A percentile compares a stretch with the other conserved stretches of the same genome.
Conservation (phyloP, 345 rosid genomes). For the Sonneratia caseolaris region DNA sequence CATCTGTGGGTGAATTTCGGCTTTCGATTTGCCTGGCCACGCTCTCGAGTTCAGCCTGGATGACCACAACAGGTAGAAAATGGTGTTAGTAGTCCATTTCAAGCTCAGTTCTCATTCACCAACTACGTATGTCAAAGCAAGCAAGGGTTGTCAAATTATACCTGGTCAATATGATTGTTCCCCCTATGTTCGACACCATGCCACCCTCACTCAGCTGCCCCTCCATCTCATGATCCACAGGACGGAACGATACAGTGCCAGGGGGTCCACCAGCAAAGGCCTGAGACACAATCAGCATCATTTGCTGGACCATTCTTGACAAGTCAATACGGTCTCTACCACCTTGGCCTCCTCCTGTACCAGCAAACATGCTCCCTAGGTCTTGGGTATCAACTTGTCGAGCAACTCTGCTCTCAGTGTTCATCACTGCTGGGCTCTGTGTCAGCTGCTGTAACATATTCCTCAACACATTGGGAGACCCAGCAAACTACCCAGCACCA, state of each 20-base stretch:
- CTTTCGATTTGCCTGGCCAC: conserved; percentile 50
- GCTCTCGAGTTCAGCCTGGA: conserved; percentile 38
- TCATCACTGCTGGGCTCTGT: conserved; percentile 78
- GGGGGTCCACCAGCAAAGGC: conserved; percentile 44
- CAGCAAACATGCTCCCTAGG: conserved; percentile 62
- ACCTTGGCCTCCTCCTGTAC: conserved; percentile 42
- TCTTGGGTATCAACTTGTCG: conserved; percentile 74
- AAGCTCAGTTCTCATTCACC: neutral
- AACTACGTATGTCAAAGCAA: neutral
- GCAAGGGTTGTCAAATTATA: conserved; percentile 7
- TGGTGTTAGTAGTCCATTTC: neutral
- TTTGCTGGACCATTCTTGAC: conserved; percentile 77
- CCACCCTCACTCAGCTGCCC: conserved; percentile 16
- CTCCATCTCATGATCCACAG: conserved; percentile 23
- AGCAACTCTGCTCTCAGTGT: conserved; percentile 73
- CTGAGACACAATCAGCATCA: conserved; percentile 94
- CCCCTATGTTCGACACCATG: conserved; percentile 15
- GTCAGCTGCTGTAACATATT: conserved; percentile 80
- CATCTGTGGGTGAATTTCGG: conserved; percentile 37
- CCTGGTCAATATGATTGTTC: conserved; percentile 38
- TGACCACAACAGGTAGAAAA: neutral
- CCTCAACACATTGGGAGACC: conserved; percentile 70
- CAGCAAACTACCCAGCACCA: too few relatives aligned
- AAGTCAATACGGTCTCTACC: conserved; percentile 60
- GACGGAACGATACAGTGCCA: conserved; percentile 17